A percentile compares a stretch with the other conserved stretches of the same genome.
These are phyloP conservation scores for Malus hybrid DNA, from an alignment of 331 rosid genomes.

Conservation along the genomic window DNA sequence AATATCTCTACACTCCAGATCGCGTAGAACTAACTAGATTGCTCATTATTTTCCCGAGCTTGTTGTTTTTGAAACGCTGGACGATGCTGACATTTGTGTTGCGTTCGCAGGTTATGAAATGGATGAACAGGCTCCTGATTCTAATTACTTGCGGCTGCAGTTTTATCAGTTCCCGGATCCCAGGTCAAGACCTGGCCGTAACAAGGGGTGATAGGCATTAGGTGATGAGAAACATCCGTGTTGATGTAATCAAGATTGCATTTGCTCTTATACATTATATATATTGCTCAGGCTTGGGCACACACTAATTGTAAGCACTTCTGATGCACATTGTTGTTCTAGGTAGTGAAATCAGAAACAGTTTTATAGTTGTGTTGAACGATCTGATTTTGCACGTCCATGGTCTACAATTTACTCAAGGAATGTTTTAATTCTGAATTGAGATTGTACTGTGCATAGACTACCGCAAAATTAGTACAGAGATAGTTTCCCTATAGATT, in stretches of 20 bases:
- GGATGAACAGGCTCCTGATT: slow-evolving; percentile 59
- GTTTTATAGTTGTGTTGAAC: not conserved
- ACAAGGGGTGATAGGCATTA: slow-evolving; percentile 42
- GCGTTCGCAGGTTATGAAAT: slow-evolving; percentile 54
- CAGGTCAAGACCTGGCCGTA: slow-evolving; percentile 51
- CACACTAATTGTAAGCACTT: slow-evolving; percentile 12
- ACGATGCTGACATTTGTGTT: slow-evolving; percentile 25
- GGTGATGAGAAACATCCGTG: slow-evolving; percentile 16
- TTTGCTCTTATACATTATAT: slow-evolving; percentile 6
- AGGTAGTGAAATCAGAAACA: slow-evolving; percentile 19
- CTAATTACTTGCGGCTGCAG: slow-evolving; percentile 63
- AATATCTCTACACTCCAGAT: not conserved
- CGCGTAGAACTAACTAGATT: not conserved
- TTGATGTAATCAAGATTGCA: slow-evolving; percentile 12
- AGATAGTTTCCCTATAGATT: not conserved
- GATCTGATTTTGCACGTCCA: not conserved
- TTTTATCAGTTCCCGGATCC: slow-evolving; percentile 78
- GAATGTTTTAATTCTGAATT: not conserved
- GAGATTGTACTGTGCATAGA: not conserved
- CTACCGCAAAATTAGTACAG: not conserved
- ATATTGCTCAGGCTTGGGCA: slow-evolving; percentile 9
- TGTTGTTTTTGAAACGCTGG: not conserved
- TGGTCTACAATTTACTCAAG: not conserved
- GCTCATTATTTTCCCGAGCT: not conserved
- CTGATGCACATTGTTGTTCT: slow-evolving; percentile 16